Evolutionary conservation across 352 stramenopile species (phyloP), one percentile per base, ranked within the genome.

Genomic region (Halophytophthora polymorphica): DNA sequence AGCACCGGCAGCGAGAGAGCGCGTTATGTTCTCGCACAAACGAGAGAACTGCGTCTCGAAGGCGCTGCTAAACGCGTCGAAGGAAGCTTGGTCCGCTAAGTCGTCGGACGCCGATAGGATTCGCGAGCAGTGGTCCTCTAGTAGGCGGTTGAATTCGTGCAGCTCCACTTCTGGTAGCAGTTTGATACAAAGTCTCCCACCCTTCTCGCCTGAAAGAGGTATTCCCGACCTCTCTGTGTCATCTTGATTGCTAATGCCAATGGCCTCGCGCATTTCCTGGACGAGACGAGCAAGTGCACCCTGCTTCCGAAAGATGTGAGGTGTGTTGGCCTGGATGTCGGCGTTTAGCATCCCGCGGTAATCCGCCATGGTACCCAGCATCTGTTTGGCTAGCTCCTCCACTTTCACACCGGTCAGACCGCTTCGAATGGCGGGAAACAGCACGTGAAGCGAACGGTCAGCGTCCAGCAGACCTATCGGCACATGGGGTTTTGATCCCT

Each of bases 301-400:
- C 40, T 83, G 72, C 12, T 64, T 75, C 4, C 64, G 57, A 25
- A 78, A 80, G n/a, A 83, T 74, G 3, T 73, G 63, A n/a, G 58
- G 37, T 12, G 64, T 70, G 41, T 71, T 76, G 2, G 62, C 56
- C 41, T 77, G 57, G 28, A 81, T 74, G 22, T 80, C 64, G 2
- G 64, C 46, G 3, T 64, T 70, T n/a, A 83, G 40, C 12, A 78
- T 23, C 8, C 45, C 23, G 15, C 58, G 60, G 45, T 83, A 83
- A 17, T 77, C 67, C 25, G 71, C 71, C 3, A 83, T 41, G 0
- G 69, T 40, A 1, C 47, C 34, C 0, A 76, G 46, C 45, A 83
- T 48, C 21, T 76, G 55, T 2, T 21, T 19, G 1, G 52, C 61
- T 2, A 54, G 38, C 3, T 48, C 22, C 10, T 31, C 4, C 8